These are phyloP conservation scores for Phytophthora capsici DNA, from an alignment of 352 stramenopile species.

Conservation along the genomic window DNA sequence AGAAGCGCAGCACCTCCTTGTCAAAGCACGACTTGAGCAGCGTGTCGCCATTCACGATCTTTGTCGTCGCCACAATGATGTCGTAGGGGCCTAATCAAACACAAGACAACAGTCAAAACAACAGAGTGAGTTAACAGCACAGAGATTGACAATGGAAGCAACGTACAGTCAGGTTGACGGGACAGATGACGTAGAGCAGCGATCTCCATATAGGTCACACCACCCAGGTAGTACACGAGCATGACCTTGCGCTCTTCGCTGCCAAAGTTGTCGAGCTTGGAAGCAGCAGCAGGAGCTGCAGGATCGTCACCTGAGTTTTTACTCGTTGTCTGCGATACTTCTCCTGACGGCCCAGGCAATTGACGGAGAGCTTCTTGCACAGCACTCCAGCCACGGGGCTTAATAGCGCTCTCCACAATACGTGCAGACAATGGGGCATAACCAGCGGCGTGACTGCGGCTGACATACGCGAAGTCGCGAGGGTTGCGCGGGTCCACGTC, in stretches of 20 bases:
- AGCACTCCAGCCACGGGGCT: slow-evolving; percentile 74
- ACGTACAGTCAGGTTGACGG: slow-evolving; percentile 91
- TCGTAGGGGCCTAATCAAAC: slow-evolving; percentile 72
- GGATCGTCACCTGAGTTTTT: slow-evolving; percentile 52
- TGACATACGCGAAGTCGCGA: slow-evolving; percentile 95
- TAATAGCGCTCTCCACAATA: slow-evolving; percentile 91
- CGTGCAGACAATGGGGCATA: slow-evolving; percentile 95
- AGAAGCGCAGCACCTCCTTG: slow-evolving; percentile 79
- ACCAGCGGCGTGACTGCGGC: slow-evolving; percentile 77
- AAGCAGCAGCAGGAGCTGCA: slow-evolving; percentile 30
- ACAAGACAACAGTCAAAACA: slow-evolving; percentile 18
- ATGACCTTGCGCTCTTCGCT: slow-evolving; percentile 92
- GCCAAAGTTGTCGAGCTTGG: slow-evolving; percentile 77
- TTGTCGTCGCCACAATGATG: slow-evolving; percentile 95
- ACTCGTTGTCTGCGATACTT: slow-evolving; percentile 68
- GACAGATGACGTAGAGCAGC: slow-evolving; percentile 95
- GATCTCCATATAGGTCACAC: slow-evolving; percentile 98
- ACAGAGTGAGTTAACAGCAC: slow-evolving; percentile 2
- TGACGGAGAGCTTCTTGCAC: slow-evolving; percentile 87
- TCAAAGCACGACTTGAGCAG: slow-evolving; percentile 90
- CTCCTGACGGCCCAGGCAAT: slow-evolving; percentile 77
- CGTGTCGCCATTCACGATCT: slow-evolving; percentile 89
- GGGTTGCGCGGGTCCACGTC: slow-evolving; percentile 94
- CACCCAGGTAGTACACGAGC: slow-evolving; percentile 96
- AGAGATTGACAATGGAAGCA: background rate